phyloP scores from a whole-genome alignment of 1,139 yeast genomes.

The Candida neerlandica region DNA sequence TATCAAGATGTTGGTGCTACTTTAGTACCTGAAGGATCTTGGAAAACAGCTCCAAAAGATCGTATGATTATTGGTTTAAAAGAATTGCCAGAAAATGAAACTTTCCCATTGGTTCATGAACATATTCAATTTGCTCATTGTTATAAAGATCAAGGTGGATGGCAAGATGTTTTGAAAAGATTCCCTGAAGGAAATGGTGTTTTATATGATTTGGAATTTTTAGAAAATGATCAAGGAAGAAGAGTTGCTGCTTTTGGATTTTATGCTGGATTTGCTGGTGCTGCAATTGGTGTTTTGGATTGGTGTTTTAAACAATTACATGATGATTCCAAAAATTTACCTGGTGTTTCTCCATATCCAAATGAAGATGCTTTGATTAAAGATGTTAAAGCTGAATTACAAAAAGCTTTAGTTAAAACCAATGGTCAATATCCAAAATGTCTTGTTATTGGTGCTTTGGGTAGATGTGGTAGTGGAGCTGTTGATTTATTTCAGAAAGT shows the following conservation, averaged over 20 bases:
- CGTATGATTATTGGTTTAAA: conserved; percentile 90
- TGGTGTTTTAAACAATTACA: conserved; percentile 91
- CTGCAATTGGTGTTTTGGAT: conserved; percentile 91
- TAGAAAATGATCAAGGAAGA: conserved; percentile 92
- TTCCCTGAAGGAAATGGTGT: conserved; percentile 91
- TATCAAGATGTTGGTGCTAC: conserved; percentile 80
- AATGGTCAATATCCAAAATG: conserved; percentile 76
- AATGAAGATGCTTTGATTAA: conserved; percentile 73
- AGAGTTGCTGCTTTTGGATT: conserved; percentile 99
- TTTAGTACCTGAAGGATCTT: conserved; percentile 89
- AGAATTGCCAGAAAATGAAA: conserved; percentile 88
- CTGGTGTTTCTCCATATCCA: conserved; percentile 80
- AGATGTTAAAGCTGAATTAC: conserved; percentile 66
- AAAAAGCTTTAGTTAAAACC: conserved; percentile 57
- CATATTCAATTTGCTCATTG: conserved; percentile 99
- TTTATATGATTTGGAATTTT: conserved; percentile 89
- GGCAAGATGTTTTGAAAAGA: conserved; percentile 87
- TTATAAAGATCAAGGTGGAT: conserved; percentile 95
- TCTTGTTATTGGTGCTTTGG: conserved; percentile 93
- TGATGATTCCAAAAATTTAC: conserved; percentile 62
- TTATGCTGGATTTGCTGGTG: conserved; percentile 99
- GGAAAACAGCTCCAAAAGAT: conserved; percentile 89
- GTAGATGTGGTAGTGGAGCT: conserved; percentile 99
- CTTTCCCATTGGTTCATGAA: conserved; percentile 90
- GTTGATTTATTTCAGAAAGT: conserved; percentile 75